Percentiles rank a stretch among this genome's conserved stretches.
Conservation (phyloP, 2,329 filamentous ascomycete species). For the Phialophora chinensis region DNA sequence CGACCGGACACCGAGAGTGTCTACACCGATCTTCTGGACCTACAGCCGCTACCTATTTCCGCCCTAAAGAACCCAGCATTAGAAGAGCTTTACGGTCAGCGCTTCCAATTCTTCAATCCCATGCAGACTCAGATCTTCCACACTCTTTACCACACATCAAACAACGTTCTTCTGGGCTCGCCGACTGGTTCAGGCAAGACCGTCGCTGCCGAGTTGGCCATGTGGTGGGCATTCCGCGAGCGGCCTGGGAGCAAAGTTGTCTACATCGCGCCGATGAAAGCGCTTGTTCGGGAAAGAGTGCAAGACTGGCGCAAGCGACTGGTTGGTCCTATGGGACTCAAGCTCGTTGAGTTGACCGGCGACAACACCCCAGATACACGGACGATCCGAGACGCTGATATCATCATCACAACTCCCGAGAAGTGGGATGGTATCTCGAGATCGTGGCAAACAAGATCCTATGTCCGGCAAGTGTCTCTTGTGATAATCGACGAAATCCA, state of each 20-base stretch:
- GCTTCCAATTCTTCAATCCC: conserved; percentile 97
- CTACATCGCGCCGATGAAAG: conserved; percentile 99
- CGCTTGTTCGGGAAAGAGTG: conserved; percentile 92
- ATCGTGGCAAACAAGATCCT: conserved; percentile 97
- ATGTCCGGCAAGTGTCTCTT: conserved; percentile 90
- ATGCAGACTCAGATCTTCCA: conserved; percentile 99
- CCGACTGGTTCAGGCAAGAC: conserved; percentile 98
- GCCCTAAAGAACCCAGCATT: conserved; percentile 85
- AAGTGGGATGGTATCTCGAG: conserved; percentile 99
- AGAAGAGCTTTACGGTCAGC: conserved; percentile 84
- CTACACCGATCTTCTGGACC: conserved; percentile 89
- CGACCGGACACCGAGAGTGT: conserved; percentile 96
- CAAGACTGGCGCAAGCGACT: conserved; percentile 90
- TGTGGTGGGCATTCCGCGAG: conserved; percentile 99
- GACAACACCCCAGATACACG: conserved; percentile 97
- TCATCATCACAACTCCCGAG: conserved; percentile 98
- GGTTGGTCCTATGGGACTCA: conserved; percentile 80
- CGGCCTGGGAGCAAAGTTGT: conserved; percentile 95
- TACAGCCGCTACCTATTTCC: conserved; percentile 85
- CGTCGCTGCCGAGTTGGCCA: conserved; percentile 90
- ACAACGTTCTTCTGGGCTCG: conserved; percentile 92
- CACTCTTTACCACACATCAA: conserved; percentile 87
- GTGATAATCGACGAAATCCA: conserved; percentile 99
- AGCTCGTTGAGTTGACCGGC: conserved; percentile 92
- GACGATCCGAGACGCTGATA: conserved; percentile 92